Evolutionary conservation across 306 rosid genomes (phyloP).

Genomic region (Ziziphus jujuba): DNA sequence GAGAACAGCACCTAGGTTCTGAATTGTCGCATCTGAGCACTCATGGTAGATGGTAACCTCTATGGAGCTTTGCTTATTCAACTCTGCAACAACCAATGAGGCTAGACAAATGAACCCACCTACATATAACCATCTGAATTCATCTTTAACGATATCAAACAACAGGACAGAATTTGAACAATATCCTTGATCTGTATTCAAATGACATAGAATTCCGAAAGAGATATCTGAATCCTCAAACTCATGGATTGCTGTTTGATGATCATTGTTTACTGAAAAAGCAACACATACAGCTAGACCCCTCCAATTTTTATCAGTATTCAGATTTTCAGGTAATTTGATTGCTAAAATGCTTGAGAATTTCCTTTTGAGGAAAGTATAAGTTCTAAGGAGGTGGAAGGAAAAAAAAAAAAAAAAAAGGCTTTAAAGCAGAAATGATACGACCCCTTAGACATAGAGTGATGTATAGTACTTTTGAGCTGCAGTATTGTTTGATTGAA

Average conservation of each 20-base stretch:
- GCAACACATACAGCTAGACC: conserved; percentile 9
- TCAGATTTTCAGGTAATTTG: background rate
- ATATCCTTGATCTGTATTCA: background rate
- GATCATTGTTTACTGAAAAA: background rate
- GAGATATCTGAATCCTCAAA: background rate
- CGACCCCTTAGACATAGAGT: background rate
- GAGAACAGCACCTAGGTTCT: background rate
- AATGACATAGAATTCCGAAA: background rate
- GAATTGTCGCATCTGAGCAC: background rate
- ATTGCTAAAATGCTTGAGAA: background rate
- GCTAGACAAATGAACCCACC: no score
- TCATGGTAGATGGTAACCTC: background rate
- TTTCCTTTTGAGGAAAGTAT: background rate
- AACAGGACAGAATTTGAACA: no score
- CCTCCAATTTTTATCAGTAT: background rate
- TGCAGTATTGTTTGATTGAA: background rate
- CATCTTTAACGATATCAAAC: no score
- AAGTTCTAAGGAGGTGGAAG: background rate
- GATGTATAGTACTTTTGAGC: background rate
- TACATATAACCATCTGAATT: no score
- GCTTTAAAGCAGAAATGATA: background rate
- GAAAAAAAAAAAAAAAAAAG: no score
- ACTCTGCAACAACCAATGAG: no score
- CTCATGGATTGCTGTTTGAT: background rate
- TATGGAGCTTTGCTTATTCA: no score